phyloP scores from a whole-genome alignment of 805 yeast species.

The Kazachstania martiniae region DNA sequence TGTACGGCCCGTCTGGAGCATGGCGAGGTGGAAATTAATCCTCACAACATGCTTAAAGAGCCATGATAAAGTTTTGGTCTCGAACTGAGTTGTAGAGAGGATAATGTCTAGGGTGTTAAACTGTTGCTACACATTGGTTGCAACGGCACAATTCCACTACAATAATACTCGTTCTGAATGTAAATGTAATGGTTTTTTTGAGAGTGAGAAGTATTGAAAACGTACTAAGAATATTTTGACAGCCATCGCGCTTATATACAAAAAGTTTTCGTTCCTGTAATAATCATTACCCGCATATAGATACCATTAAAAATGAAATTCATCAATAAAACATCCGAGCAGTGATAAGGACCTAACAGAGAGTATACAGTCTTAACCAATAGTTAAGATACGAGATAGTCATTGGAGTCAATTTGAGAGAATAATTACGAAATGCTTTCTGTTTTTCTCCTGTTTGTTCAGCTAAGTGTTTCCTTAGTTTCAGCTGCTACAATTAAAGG shows the following conservation, averaged over 20 bases:
- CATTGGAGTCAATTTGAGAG: no score
- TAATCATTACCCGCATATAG: no score
- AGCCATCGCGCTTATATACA: no score
- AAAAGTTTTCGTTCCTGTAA: no score
- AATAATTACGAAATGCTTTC: no score
- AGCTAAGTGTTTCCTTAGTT: constrained; percentile 1
- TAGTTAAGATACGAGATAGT: no score
- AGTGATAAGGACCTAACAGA: no score
- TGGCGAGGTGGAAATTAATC: constrained; percentile 5
- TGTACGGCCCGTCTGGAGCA: constrained; percentile 24
- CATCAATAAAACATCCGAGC: no score
- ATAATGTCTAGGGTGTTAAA: constrained; percentile 23
- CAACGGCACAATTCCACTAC: constrained; percentile 28
- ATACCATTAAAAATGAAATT: no score
- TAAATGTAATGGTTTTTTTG: constrained; percentile 21
- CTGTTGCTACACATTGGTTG: neutral
- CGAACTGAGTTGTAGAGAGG: constrained; percentile 31
- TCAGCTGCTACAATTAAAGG: constrained; percentile 20
- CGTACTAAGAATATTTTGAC: neutral
- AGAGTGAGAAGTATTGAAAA: constrained; percentile 1
- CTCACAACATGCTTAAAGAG: constrained; percentile 8
- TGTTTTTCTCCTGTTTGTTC: no score
- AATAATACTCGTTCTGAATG: constrained; percentile 30
- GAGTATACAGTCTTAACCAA: no score
- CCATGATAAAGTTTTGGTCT: constrained; percentile 12